Percentiles rank a stretch among this genome's conserved stretches.
Conservation (phyloP, 768 basidiomycete species). For the Lentinula edodes region DNA sequence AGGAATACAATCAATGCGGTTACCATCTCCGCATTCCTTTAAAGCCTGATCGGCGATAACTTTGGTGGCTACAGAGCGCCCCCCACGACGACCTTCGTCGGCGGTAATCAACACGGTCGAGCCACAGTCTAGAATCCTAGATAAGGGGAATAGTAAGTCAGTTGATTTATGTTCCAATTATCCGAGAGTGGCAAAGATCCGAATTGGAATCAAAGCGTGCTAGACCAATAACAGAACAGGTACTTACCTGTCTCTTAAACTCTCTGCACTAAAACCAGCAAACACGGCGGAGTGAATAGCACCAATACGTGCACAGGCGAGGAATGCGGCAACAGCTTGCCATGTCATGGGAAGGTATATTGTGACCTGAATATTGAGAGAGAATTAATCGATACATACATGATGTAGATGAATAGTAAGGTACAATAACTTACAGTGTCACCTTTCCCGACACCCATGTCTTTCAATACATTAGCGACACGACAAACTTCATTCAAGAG, state of each 20-base stretch:
- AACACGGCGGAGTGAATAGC: constrained; percentile 97
- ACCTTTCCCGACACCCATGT: constrained; percentile 78
- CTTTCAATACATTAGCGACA: constrained; percentile 88
- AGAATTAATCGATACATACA: not conserved
- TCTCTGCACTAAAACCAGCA: constrained; percentile 94
- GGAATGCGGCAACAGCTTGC: constrained; percentile 95
- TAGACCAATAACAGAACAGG: not conserved
- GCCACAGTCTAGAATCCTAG: constrained; percentile 76
- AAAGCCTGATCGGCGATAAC: constrained; percentile 90
- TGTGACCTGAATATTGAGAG: constrained; percentile 76
- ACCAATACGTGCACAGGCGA: constrained; percentile 95
- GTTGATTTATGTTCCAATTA: not conserved
- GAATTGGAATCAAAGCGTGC: not conserved
- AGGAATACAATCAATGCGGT: not conserved
- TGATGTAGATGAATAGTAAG: not conserved
- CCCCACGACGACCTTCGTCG: constrained; percentile 92
- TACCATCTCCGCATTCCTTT: constrained; percentile 57
- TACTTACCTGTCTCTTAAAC: constrained; percentile 65
- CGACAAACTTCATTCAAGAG: constrained; percentile 86
- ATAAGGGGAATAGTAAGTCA: not conserved
- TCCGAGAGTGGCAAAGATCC: not conserved
- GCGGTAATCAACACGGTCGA: constrained; percentile 91
- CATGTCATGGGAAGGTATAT: constrained; percentile 92
- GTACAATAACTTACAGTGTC: not conserved
- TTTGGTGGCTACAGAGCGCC: constrained; percentile 93